Evolutionary conservation across 1,284 basidiomycete genomes (phyloP).

Genomic region (Trametes pubescens): DNA sequence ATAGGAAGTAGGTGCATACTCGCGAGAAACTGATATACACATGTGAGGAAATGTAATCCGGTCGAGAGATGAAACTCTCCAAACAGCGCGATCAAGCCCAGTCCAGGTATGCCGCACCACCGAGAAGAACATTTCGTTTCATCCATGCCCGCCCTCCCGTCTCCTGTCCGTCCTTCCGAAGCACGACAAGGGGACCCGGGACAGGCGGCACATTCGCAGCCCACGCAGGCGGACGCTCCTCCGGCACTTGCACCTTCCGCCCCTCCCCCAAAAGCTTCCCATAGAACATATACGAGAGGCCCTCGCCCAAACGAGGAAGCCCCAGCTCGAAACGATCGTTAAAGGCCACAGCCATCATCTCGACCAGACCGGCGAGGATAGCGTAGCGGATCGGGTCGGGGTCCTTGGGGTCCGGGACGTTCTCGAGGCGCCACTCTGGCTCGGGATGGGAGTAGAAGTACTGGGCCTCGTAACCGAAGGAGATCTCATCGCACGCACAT

Average conservation of each 20-base stretch:
- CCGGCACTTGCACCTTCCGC: background rate
- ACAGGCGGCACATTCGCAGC: background rate
- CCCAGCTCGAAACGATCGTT: slow-evolving; percentile 3
- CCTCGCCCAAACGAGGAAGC: background rate
- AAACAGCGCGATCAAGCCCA: no score
- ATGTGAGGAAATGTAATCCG: no score
- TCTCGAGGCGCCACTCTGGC: slow-evolving; percentile 2
- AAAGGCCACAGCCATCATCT: background rate
- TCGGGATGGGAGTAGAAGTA: slow-evolving; percentile 4
- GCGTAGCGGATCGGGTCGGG: background rate
- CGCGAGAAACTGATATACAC: no score
- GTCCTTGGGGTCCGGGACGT: background rate
- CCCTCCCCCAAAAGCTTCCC: background rate
- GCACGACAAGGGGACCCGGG: background rate
- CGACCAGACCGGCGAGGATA: background rate
- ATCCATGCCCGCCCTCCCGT: background rate
- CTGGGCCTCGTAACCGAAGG: background rate
- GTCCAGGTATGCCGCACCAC: background rate
- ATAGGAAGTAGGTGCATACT: no score
- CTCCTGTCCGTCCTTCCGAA: background rate
- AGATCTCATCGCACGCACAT: background rate
- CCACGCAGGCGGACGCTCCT: background rate
- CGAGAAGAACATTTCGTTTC: background rate
- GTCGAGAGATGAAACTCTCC: no score
- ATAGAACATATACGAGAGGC: background rate